Evolutionary conservation across 2,329 filamentous ascomycete genomes (phyloP).

Genomic region (Fusarium acutatum): DNA sequence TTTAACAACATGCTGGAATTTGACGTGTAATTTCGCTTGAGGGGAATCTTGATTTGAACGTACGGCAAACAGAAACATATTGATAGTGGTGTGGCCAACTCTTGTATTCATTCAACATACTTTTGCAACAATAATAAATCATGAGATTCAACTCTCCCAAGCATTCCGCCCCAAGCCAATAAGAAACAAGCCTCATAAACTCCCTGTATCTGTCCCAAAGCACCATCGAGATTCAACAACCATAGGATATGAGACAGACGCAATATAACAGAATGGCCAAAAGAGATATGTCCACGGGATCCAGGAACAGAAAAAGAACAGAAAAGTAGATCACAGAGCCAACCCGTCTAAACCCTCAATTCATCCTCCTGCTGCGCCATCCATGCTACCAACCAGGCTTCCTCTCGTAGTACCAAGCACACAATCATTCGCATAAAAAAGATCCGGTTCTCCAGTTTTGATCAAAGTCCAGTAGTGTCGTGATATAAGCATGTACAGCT

Average conservation of each 20-base stretch:
- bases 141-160: neutral
- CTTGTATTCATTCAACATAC: constrained; percentile 26
- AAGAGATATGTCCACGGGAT: constrained; percentile 11
- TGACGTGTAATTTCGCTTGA: neutral
- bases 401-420: neutral
- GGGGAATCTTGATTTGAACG: neutral
- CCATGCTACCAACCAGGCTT: neutral
- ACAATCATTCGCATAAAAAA: neutral
- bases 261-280: neutral
- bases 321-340: neutral
- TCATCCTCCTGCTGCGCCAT: neutral
- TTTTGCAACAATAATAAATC: constrained; percentile 17
- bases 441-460: neutral
- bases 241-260: neutral
- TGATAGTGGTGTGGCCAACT: neutral
- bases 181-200: neutral
- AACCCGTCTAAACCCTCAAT: neutral
- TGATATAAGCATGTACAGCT: neutral
- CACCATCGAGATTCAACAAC: neutral
- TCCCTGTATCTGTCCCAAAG: constrained; percentile 1
- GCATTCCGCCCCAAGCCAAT: neutral
- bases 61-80: neutral
- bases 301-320: neutral
- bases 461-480: neutral
- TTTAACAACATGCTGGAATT: neutral